Conservation (phyloP, 148 eudicot genomes). For the Chenopodium suecicum region DNA sequence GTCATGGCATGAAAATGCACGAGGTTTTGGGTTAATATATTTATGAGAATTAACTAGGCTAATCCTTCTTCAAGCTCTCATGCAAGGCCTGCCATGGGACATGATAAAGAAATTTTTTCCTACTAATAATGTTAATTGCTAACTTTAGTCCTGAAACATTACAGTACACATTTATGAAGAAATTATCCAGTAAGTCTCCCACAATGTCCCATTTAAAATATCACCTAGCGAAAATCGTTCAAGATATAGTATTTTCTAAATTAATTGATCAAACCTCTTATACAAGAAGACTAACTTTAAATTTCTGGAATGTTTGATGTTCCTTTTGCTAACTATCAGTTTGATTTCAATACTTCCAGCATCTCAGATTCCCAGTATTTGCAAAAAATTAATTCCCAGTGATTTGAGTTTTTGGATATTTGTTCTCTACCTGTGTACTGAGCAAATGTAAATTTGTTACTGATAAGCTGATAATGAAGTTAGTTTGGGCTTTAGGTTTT, state of each 20-base stretch:
- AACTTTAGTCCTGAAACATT: background rate
- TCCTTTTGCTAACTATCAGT: background rate
- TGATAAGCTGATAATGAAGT: background rate
- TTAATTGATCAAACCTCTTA: background rate
- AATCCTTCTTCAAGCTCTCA: background rate
- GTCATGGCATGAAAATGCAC: background rate
- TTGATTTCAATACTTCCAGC: background rate
- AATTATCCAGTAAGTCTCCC: background rate
- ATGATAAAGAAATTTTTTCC: background rate
- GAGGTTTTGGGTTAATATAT: background rate
- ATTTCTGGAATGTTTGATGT: background rate
- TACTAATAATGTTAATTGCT: background rate
- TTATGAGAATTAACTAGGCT: background rate
- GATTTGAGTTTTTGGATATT: background rate
- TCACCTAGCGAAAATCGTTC: background rate
- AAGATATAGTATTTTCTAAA: background rate
- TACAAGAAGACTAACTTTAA: background rate
- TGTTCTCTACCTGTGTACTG: background rate
- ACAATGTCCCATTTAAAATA: background rate
- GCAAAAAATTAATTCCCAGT: background rate
- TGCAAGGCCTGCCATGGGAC: background rate
- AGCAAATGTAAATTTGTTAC: background rate
- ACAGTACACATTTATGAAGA: background rate
- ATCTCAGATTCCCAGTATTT: background rate
- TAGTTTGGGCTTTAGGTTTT: background rate